Conservation (phyloP, 2,329 filamentous ascomycete genomes). For the Aspergillus sp. region DNA sequence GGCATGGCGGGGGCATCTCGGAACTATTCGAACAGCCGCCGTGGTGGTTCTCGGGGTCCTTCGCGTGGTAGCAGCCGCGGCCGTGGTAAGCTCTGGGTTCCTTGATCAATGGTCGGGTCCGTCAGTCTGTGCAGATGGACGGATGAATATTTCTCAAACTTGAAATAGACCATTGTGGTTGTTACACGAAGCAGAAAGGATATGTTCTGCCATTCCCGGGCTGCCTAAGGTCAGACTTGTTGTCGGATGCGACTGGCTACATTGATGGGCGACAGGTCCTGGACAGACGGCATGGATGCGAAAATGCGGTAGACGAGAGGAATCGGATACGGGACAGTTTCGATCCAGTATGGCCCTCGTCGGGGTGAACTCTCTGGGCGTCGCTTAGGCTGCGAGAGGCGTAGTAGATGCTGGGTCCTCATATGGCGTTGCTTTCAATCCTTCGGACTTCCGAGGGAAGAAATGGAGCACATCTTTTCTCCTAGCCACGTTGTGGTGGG, state of each 20-base stretch:
- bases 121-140: conserved; percentile 20
- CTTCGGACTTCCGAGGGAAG: background rate
- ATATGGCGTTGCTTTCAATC: conserved; percentile 17
- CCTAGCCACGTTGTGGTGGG: background rate
- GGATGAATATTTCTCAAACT: conserved; percentile 26
- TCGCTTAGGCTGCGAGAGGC: conserved; percentile 1
- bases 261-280: conserved; percentile 23
- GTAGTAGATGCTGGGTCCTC: conserved; percentile 7
- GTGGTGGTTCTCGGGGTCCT: conserved; percentile 38
- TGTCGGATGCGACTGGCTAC: conserved; percentile 21
- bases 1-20: conserved; percentile 39
- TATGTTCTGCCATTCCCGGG: conserved; percentile 20
- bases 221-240: conserved; percentile 21
- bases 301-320: conserved; percentile 17
- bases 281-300: conserved; percentile 20
- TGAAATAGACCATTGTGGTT: conserved; percentile 24
- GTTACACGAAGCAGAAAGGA: conserved; percentile 22
- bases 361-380: conserved; percentile 3
- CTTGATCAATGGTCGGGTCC: conserved; percentile 35
- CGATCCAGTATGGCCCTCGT: conserved; percentile 16
- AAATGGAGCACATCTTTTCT: background rate
- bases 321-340: conserved; percentile 21
- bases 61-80: conserved; percentile 41
- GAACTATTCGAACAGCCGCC: conserved; percentile 33
- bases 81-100: conserved; percentile 49